Evolutionary conservation across 495 filamentous ascomycete species (phyloP).

Genomic region (Aspergillus steynii): DNA sequence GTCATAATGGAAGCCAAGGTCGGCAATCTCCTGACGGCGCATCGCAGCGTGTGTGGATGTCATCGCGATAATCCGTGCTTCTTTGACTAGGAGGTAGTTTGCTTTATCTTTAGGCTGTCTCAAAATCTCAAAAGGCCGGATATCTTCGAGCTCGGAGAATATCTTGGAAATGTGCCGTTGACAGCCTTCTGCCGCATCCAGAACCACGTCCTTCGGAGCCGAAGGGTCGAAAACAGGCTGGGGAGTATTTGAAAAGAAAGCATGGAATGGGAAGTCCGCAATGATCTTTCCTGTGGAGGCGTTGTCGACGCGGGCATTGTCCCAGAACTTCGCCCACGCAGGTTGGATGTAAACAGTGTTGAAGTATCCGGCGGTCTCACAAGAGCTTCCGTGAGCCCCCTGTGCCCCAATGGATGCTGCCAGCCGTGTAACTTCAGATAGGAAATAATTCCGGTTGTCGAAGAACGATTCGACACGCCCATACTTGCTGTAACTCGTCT

Average conservation of each 20-base stretch:
- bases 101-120: conserved; percentile 84
- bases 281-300: conserved; percentile 61
- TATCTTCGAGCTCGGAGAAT: conserved; percentile 90
- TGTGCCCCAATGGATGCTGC: conserved; percentile 80
- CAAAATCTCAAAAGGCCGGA: conserved; percentile 92
- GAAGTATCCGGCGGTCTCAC: conserved; percentile 97
- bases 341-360: conserved; percentile 87
- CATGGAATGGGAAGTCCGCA: conserved; percentile 83
- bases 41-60: conserved; percentile 99
- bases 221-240: conserved; percentile 75
- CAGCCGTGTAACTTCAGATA: conserved; percentile 84
- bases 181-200: conserved; percentile 83
- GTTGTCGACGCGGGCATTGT: conserved; percentile 52
- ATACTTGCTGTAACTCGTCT: conserved; percentile 88
- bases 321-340: conserved; percentile 83
- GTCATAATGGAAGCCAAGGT: conserved; percentile 93
- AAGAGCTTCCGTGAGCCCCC: conserved; percentile 90
- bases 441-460: conserved; percentile 75
- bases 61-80: conserved; percentile 96
- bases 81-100: conserved; percentile 92
- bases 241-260: conserved; percentile 85
- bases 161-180: conserved; percentile 90
- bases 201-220: conserved; percentile 60
- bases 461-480: conserved; percentile 95
- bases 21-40: conserved; percentile 86